A percentile compares a stretch with the other conserved stretches of the same genome.
Evolutionary conservation across 2,329 filamentous ascomycete genomes (phyloP).

Genomic region (Plenodomus tracheiphilus): DNA sequence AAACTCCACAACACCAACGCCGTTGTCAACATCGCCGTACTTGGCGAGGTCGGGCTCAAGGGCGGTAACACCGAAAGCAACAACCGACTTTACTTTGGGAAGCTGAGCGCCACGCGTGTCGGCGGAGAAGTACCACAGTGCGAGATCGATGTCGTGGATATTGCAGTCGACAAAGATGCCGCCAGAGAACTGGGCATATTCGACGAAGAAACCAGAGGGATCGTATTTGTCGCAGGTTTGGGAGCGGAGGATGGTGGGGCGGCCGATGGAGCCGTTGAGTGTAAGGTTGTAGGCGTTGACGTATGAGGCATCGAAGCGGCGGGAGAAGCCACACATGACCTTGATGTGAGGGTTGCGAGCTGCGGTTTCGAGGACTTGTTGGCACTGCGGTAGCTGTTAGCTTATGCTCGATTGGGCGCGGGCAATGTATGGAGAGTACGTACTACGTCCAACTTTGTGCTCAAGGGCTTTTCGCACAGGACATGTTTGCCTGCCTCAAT

Average conservation of each 20-base stretch:
- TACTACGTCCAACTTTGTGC: constrained; percentile 63
- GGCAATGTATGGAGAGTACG: constrained; percentile 22
- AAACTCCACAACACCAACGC: constrained; percentile 68
- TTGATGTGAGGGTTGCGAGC: constrained; percentile 61
- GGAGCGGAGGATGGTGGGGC: constrained; percentile 62
- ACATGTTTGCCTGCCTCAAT: constrained; percentile 60
- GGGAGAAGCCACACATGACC: constrained; percentile 68
- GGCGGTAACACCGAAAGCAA: constrained; percentile 61
- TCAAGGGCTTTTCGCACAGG: constrained; percentile 63
- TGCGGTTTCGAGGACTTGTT: constrained; percentile 63
- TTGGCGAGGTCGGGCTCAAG: constrained; percentile 61
- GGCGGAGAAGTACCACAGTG: constrained; percentile 62
- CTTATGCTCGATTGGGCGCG: neutral
- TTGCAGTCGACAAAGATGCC: constrained; percentile 73
- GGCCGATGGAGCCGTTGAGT: constrained; percentile 60
- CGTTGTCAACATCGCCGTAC: constrained; percentile 65
- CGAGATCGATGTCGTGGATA: constrained; percentile 70
- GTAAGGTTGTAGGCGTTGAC: constrained; percentile 61
- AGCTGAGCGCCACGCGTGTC: constrained; percentile 18
- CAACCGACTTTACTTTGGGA: constrained; percentile 58
- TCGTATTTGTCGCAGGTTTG: constrained; percentile 71
- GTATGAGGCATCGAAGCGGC: constrained; percentile 69
- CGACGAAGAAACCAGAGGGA: constrained; percentile 68
- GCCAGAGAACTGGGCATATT: constrained; percentile 66
- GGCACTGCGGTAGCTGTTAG: too few species aligned